phyloP scores from a whole-genome alignment of 1,284 basidiomycete species.

The Boletus smithii region DNA sequence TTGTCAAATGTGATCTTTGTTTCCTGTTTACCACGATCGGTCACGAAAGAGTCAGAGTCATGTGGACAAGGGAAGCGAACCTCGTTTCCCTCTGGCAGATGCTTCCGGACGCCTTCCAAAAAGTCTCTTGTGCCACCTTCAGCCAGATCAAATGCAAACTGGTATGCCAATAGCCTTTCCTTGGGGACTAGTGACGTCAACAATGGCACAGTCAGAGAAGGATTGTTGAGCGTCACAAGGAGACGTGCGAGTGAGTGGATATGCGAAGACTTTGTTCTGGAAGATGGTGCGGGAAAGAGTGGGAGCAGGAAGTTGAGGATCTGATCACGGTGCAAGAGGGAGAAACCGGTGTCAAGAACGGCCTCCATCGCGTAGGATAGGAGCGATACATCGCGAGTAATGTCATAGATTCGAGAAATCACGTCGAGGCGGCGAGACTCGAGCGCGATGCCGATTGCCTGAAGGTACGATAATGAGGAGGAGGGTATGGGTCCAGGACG shows the following conservation, averaged over 20 bases:
- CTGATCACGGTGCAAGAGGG: constrained; percentile 77
- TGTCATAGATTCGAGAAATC: constrained; percentile 71
- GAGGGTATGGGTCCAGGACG: not conserved
- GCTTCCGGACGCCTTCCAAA: constrained; percentile 67
- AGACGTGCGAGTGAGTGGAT: constrained; percentile 80
- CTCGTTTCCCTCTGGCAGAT: constrained; percentile 62
- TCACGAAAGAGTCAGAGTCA: constrained; percentile 3
- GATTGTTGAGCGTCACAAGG: constrained; percentile 81
- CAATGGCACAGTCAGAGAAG: constrained; percentile 69
- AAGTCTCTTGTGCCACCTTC: constrained; percentile 93
- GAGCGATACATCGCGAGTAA: constrained; percentile 70
- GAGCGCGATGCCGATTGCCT: constrained; percentile 93
- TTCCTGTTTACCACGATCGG: constrained; percentile 39
- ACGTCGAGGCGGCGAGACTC: constrained; percentile 86
- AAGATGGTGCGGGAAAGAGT: constrained; percentile 68
- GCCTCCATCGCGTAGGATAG: constrained; percentile 90
- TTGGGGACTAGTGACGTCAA: constrained; percentile 68
- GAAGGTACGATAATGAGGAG: constrained; percentile 12
- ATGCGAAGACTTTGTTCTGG: constrained; percentile 68
- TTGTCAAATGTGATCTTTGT: constrained; percentile 65
- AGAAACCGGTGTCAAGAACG: constrained; percentile 79
- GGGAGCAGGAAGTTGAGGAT: constrained; percentile 85
- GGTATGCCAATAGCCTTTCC: constrained; percentile 79
- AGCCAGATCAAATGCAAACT: constrained; percentile 90
- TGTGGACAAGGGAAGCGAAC: constrained; percentile 37